Conservation (phyloP, 805 yeast species). For the Maudiozyma saulgeensis region DNA sequence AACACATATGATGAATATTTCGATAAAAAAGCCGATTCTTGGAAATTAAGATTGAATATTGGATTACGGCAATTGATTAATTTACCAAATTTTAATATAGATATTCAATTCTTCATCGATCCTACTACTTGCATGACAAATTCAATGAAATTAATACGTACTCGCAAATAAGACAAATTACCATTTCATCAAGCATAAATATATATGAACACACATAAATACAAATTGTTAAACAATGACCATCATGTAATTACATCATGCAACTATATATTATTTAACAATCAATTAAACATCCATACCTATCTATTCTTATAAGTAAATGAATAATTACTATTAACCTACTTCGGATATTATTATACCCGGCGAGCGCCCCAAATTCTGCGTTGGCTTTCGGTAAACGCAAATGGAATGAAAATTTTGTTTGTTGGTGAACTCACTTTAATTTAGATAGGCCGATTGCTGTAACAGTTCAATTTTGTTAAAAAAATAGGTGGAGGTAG, state of each 20-base stretch:
- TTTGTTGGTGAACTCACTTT: no score
- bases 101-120: constrained; percentile 25
- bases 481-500: no score
- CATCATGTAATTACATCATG: no score
- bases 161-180: constrained; percentile 2
- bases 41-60: constrained; percentile 45
- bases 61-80: constrained; percentile 26
- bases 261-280: no score
- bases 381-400: no score
- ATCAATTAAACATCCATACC: no score
- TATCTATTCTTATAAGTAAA: no score
- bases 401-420: no score
- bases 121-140: constrained; percentile 12
- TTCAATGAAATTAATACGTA: constrained; percentile 13
- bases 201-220: not conserved
- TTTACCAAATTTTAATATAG: constrained; percentile 11
- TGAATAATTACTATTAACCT: no score
- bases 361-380: no score
- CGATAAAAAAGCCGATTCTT: constrained; percentile 44
- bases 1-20: constrained; percentile 18
- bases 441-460: not conserved
- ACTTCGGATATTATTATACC: no score
- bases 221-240: no score
- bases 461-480: not conserved
- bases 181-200: not conserved